Percentiles rank a stretch among this genome's conserved stretches.
Evolutionary conservation across 768 basidiomycete species (phyloP).

Genomic region (Leccinum longicurvipes): DNA sequence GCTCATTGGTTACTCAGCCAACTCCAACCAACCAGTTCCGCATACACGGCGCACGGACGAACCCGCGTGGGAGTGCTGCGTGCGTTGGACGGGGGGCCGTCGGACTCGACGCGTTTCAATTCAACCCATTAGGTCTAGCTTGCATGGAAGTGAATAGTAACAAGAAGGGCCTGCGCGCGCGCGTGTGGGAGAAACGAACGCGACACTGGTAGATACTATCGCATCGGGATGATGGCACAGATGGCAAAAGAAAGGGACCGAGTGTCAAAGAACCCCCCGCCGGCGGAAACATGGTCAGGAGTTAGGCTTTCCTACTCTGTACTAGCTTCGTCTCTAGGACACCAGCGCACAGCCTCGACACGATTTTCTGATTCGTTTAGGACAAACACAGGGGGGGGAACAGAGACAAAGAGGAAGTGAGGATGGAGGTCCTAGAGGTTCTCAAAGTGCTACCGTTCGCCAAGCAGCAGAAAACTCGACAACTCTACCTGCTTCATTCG

Average conservation of each 20-base stretch:
- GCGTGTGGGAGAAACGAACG: background rate
- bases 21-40: too few relatives aligned
- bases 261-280: background rate
- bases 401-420: background rate
- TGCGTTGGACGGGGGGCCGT: background rate
- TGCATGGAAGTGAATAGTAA: background rate
- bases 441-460: too few relatives aligned
- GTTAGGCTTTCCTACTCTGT: background rate
- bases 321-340: conserved; percentile 10
- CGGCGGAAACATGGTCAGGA: background rate
- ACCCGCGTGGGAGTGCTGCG: background rate
- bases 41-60: too few relatives aligned
- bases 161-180: background rate
- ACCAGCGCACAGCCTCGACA: conserved; percentile 13
- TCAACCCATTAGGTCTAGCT: conserved; percentile 6
- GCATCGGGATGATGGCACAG: background rate
- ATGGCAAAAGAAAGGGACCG: background rate
- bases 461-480: too few relatives aligned
- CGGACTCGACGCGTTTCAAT: conserved; percentile 7
- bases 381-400: background rate
- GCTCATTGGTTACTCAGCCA: background rate
- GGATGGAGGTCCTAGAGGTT: too few relatives aligned
- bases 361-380: background rate
- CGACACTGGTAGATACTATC: background rate
- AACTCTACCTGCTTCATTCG: background rate